Evolutionary conservation across 2,329 filamentous ascomycete genomes (phyloP), one percentile per base, ranked within the genome.

Genomic region (Aspergillus latus): DNA sequence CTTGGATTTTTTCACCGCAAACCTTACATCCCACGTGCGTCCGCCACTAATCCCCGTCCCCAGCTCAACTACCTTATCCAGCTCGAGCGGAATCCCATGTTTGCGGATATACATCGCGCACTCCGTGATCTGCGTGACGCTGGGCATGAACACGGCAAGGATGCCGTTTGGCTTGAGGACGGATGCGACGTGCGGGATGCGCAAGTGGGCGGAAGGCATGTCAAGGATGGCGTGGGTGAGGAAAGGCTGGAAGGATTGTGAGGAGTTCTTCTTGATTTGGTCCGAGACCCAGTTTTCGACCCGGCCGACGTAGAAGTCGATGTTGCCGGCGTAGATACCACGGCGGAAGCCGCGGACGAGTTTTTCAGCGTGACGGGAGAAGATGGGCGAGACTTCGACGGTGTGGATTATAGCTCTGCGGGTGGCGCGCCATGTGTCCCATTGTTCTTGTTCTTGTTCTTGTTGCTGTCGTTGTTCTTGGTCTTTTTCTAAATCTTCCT

Each of bases 321-420:
- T 78, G 62, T 89, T 83, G 26, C 80, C 76, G 26, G 82, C 80
- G 72, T 94, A 94, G 53, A 89, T 80, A 1, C 88, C 88, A 21
- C 82, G 78, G 6, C 86, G 82, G 70, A 90, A 94, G 15, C 84
- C 82, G 28, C 80, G 76, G 4, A 93, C 81, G 16, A 88, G 80
- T 52, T 80, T 81, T 61, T 84, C 78, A 0, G 90, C 90, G 61
- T 86, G 83, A 11, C 77, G 73, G 4, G 87, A 86, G 73, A 89
- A 84, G 43, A 81, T 81, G 10, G 76, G 66, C 1, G 83, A 85
- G 40, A 84, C 79, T 64, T 94, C 90, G 43, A 92, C 78, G 2
- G 87, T 89, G 68, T 93, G 88, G 2, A 94, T 74, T n/a, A 93
- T 74, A 34, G 88, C 89, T 52, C 82, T 79, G 28, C 90, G 83